Percentiles rank a stretch among this genome's conserved stretches.
Evolutionary conservation across 2,329 filamentous ascomycete species (phyloP).

Genomic region (Pseudogymnoascus sp.): DNA sequence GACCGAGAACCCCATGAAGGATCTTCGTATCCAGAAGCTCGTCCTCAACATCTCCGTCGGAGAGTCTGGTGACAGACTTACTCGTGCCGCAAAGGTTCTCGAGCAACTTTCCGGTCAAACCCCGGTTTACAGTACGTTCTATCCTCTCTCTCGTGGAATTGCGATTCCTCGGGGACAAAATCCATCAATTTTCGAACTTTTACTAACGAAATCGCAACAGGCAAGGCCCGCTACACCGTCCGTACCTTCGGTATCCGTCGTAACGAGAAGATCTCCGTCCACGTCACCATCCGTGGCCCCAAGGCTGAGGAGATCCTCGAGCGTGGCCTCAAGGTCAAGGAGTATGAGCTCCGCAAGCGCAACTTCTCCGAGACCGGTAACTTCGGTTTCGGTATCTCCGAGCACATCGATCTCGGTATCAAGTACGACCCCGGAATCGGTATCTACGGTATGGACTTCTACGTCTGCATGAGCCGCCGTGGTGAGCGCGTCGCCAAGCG

Average conservation of each 20-base stretch:
- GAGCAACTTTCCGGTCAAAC: slow-evolving; percentile 99
- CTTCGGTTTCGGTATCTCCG: slow-evolving; percentile 99
- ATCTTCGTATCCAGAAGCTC: slow-evolving; percentile 98
- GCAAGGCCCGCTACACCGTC: slow-evolving; percentile 99
- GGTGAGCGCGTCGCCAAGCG: slow-evolving; percentile 97
- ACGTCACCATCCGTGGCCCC: slow-evolving; percentile 98
- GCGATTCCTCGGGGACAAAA: background rate
- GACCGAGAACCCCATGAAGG: slow-evolving; percentile 96
- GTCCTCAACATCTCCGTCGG: slow-evolving; percentile 99
- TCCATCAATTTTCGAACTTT: slow-evolving; percentile 10
- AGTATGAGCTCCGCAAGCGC: slow-evolving; percentile 98
- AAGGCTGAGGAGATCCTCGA: slow-evolving; percentile 99
- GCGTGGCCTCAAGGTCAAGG: slow-evolving; percentile 99
- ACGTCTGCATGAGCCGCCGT: slow-evolving; percentile 98
- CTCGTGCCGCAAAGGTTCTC: slow-evolving; percentile 98
- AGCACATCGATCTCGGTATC: slow-evolving; percentile 99
- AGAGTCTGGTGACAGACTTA: slow-evolving; percentile 99
- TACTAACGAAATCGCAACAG: slow-evolving; percentile 37
- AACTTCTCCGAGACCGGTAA: slow-evolving; percentile 99
- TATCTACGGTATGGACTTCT: slow-evolving; percentile 99
- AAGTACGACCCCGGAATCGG: slow-evolving; percentile 98
- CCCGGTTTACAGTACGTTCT: slow-evolving; percentile 87
- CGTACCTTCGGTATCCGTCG: slow-evolving; percentile 99
- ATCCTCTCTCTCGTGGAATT: background rate
- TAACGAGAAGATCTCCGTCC: slow-evolving; percentile 99